Evolutionary conservation across 2,329 filamentous ascomycete species (phyloP).

Genomic region (Ilyonectria mors-panacis): DNA sequence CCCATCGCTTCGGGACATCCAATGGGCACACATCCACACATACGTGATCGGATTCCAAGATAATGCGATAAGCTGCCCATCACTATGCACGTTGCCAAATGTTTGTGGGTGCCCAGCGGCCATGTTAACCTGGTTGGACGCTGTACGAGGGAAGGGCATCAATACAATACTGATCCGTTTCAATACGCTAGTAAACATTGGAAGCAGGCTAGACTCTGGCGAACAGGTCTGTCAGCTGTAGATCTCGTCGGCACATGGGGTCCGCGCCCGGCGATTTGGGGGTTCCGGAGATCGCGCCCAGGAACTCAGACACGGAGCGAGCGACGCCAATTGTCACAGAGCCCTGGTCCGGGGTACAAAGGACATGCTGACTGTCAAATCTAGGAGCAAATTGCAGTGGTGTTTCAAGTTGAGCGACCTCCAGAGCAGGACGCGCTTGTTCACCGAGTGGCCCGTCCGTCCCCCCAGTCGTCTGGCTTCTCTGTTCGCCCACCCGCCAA

Average conservation of each 20-base stretch:
- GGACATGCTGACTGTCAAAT: conserved; percentile 21
- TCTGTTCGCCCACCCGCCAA: conserved; percentile 24
- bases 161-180: not conserved
- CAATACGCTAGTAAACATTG: not conserved
- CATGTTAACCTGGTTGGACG: conserved; percentile 6
- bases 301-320: conserved; percentile 5
- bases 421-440: conserved; percentile 20
- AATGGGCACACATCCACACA: not conserved
- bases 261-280: conserved; percentile 24
- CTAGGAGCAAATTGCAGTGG: conserved; percentile 32
- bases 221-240: conserved; percentile 23
- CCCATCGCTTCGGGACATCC: conserved; percentile 24
- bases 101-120: not conserved
- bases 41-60: conserved; percentile 13
- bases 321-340: conserved; percentile 15
- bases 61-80: conserved; percentile 14
- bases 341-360: conserved; percentile 4
- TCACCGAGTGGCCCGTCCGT: conserved; percentile 24
- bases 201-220: conserved; percentile 8
- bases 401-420: conserved; percentile 28
- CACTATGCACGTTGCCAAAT: not conserved
- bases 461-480: conserved; percentile 18
- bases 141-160: conserved; percentile 18
- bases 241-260: conserved; percentile 23
- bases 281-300: conserved; percentile 25